Conservation (phyloP, 768 basidiomycete species). For the Solioccasus polychromus region DNA sequence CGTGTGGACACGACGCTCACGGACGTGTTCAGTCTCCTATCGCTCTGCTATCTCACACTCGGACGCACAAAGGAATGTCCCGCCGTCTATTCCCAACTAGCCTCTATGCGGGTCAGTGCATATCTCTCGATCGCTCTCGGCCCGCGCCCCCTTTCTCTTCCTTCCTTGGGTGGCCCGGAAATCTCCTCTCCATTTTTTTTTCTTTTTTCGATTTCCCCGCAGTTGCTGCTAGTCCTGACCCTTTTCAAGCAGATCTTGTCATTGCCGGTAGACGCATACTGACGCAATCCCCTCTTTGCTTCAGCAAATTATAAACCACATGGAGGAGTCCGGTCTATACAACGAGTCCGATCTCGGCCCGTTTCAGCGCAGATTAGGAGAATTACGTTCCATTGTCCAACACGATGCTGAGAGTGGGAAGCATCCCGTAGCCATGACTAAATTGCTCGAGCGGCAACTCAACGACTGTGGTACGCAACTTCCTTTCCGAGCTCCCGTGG, state of each 20-base stretch:
- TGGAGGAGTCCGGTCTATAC: slow-evolving; percentile 95
- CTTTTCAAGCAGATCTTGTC: slow-evolving; percentile 25
- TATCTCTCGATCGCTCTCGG: neutral
- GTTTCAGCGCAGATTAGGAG: slow-evolving; percentile 76
- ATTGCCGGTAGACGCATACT: slow-evolving; percentile 24
- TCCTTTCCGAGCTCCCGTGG: slow-evolving; percentile 6
- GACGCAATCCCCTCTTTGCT: slow-evolving; percentile 20
- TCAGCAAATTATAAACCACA: slow-evolving; percentile 91
- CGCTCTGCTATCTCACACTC: slow-evolving; percentile 96
- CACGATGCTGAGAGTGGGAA: slow-evolving; percentile 77
- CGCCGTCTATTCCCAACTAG: slow-evolving; percentile 93
- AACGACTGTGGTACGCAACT: slow-evolving; percentile 79
- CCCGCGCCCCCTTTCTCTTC: slow-evolving; percentile 5
- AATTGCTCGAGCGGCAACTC: slow-evolving; percentile 85
- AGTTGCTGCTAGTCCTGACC: slow-evolving; percentile 23
- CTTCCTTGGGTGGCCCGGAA: slow-evolving; percentile 3
- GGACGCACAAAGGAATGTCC: slow-evolving; percentile 94
- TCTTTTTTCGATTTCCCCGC: slow-evolving; percentile 11
- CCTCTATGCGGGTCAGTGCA: slow-evolving; percentile 87
- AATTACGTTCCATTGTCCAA: slow-evolving; percentile 83
- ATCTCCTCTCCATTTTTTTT: slow-evolving; percentile 4
- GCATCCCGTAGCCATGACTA: slow-evolving; percentile 84
- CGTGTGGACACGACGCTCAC: slow-evolving; percentile 92
- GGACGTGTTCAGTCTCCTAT: slow-evolving; percentile 93
- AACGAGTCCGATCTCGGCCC: slow-evolving; percentile 88